These are phyloP conservation scores for Aspergillus brasiliensis DNA, from an alignment of 2,329 filamentous ascomycete species.

Conservation along the genomic window DNA sequence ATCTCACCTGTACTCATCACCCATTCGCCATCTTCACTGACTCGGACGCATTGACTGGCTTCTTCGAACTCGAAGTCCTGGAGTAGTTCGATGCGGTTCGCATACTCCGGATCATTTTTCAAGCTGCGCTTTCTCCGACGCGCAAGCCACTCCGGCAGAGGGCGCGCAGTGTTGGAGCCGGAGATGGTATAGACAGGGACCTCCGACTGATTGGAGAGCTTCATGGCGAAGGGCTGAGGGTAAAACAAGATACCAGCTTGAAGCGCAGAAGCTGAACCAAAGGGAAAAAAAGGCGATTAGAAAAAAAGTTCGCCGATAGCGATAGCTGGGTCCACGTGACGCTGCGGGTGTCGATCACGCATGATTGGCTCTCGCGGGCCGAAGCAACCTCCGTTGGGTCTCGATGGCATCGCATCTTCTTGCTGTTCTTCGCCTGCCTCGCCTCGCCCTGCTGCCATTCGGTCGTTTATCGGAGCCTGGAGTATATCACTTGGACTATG, in stretches of 20 bases:
- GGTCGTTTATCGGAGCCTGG: not conserved
- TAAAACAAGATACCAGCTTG: not conserved
- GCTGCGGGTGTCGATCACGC: slow-evolving; percentile 13
- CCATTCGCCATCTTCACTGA: slow-evolving; percentile 96
- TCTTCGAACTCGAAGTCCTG: slow-evolving; percentile 99
- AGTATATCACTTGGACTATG: not conserved
- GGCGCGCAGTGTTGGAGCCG: slow-evolving; percentile 81
- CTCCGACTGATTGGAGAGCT: slow-evolving; percentile 66
- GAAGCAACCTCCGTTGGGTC: slow-evolving; percentile 36
- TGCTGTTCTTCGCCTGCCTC: slow-evolving; percentile 13
- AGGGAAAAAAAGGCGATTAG: slow-evolving; percentile 12
- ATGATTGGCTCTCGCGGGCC: slow-evolving; percentile 37
- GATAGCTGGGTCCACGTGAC: slow-evolving; percentile 39
- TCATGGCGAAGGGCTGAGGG: slow-evolving; percentile 39
- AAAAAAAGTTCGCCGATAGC: slow-evolving; percentile 19
- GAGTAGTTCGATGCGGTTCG: slow-evolving; percentile 88
- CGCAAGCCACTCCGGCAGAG: slow-evolving; percentile 93
- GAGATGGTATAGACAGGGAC: slow-evolving; percentile 95
- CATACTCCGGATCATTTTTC: slow-evolving; percentile 90
- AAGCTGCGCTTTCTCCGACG: slow-evolving; percentile 85
- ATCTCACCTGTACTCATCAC: slow-evolving; percentile 83
- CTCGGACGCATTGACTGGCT: slow-evolving; percentile 83
- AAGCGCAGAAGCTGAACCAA: not conserved
- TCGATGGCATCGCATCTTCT: slow-evolving; percentile 18
- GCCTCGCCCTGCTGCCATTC: slow-evolving; percentile 4